Base-by-base conservation (phyloP, 139 green algal species). In the Volvox africanus region DNA sequence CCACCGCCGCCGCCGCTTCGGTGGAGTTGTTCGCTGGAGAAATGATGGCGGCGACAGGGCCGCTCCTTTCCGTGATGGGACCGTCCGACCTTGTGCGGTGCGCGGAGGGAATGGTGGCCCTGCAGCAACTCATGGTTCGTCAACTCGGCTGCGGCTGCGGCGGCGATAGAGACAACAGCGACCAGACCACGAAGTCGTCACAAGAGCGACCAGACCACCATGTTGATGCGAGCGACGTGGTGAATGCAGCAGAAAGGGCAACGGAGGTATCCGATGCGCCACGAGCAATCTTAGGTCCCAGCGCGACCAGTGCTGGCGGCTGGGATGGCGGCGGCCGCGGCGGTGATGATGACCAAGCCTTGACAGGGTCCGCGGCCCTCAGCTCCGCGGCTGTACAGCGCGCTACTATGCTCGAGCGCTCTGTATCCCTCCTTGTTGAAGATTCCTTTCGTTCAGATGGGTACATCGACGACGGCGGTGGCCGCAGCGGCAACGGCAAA, bases 31-130 rank as follows among this genome's bases (percentile, higher is more conserved):
- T 89, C 26, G 67, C 68, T 1, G 84, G 36, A 0, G 36, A 30
- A 19, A 89, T 89, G 84, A 67, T 69, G 37, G 68, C 68, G 26
- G 84, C 84, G 37, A 89, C 84, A 37, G 36, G 17, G 36, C 37
- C 84, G 68, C 67, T 71, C 36, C 84, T 89, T 65, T n/a, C 9
- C 19, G 26, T n/a, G 0, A 89, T 89, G 84, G 36, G 44, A 2
- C 26, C 84, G 28, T 18, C 80, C 28, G n/a, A 81, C 26, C 35
- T 89, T 36, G 84, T 89, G 36, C 24, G 84, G 26, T 89, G 84
- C 68, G 68, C 84, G 3, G 84, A 89, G 68, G 84, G 84, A 11
- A 89, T 89, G 84, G 84, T 35, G 68, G 36, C 36, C 32, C 68
- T 89, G 84, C 33, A 68, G 82, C 82, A 88, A 33, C 30, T 76